Base-by-base conservation (phyloP, 2,329 filamentous ascomycete species). In the Emericellopsis cladophorae region DNA sequence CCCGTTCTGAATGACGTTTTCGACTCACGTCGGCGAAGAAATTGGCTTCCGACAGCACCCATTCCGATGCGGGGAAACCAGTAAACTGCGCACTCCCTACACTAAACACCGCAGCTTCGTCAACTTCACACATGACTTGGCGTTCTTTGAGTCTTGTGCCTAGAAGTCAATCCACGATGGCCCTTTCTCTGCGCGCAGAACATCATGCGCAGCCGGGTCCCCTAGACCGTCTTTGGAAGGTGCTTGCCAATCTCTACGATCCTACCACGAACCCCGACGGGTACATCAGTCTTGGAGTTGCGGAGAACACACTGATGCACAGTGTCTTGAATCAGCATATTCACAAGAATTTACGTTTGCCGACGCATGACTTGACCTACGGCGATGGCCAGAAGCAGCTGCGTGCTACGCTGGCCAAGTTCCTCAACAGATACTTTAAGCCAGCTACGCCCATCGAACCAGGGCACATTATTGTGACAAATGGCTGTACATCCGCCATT, bases 291-390 rank as follows among this genome's bases (percentile, higher is more conserved):
- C 58, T 75, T 0, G 70, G 69, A 1, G 57, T 74, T 1, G 70
- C 71, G 6, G 71, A 74, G 50, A 74, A 74, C 48, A 52, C 54
- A 1, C 59, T 74, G 34, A 71, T 74, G 68, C 69, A 73, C 42
- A 48, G 60, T 15, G 49, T 57, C 4, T 57, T 74, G 4, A 51
- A 60, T 2, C 48, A 61, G 16, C 66, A 65, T 43, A 55, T 65
- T 24, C 63, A 67, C 47, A 46, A 48, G 3, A 61, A 63, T 36
- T 47, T 65, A 7, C 49, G 59, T 5, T 43, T 62, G 0, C 46
- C 45, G 1, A 48, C 48, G n/a, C 40, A 46, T 4, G 54, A 52
- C 10, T 53, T 68, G 10, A 67, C 62, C 0, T 68, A 68, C 21
- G 62, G 61, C 5, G 62, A 65, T 40, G 64, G 64, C 8, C 54